Evolutionary conservation across 1,284 basidiomycete species (phyloP).

Genomic region (Sphaerobolus stellatus): DNA sequence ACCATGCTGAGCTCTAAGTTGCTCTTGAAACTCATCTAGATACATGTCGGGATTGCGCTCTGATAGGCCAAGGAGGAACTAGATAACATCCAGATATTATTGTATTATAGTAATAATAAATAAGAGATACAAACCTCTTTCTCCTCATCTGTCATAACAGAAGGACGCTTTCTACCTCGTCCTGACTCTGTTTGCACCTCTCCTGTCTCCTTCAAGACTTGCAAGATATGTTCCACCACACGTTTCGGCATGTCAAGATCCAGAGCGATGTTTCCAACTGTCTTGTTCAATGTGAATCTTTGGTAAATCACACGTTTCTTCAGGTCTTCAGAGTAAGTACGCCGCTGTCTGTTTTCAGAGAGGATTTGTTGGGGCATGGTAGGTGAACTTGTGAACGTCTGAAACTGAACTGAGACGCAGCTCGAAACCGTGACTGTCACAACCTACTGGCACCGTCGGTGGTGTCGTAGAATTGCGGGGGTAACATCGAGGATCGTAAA

Average conservation of each 20-base stretch:
- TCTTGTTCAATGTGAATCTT: not conserved
- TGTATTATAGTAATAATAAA: not conserved
- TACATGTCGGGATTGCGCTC: not conserved
- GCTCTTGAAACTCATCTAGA: not conserved
- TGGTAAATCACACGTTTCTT: conserved; percentile 2
- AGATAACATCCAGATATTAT: not conserved
- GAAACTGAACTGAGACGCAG: too few species aligned
- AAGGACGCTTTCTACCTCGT: not conserved
- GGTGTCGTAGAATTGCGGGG: too few species aligned
- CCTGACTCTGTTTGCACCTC: not conserved
- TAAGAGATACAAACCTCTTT: not conserved
- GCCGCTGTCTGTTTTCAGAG: too few species aligned
- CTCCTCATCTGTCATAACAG: not conserved
- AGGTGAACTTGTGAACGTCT: too few species aligned
- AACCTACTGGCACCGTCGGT: too few species aligned
- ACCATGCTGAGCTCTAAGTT: not conserved
- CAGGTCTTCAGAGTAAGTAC: not conserved
- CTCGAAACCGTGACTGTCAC: too few species aligned
- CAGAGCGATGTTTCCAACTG: not conserved
- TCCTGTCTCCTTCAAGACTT: not conserved
- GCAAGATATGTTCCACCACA: not conserved
- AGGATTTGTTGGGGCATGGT: too few species aligned
- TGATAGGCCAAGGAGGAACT: not conserved
- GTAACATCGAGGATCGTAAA: too few species aligned
- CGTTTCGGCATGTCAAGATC: not conserved